Evolutionary conservation across 257 asterid species (phyloP).

Genomic region (Petunia secreta): DNA sequence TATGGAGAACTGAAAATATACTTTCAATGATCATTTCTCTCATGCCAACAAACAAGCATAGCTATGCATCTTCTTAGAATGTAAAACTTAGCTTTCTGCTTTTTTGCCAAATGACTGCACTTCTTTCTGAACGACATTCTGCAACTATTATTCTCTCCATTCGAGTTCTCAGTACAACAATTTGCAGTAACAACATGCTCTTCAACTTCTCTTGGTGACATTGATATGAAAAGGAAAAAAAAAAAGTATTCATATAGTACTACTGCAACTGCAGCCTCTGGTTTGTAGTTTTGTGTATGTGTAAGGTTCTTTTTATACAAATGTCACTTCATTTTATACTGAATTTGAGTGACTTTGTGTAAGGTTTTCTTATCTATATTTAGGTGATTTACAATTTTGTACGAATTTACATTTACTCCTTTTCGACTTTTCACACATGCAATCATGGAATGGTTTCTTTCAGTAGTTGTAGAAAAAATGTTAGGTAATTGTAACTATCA

Average conservation of each 20-base stretch:
- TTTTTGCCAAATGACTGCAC: slow-evolving; percentile 59
- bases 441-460: slow-evolving; percentile 8
- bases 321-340: neutral
- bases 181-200: neutral
- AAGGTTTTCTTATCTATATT: neutral
- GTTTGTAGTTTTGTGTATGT: neutral
- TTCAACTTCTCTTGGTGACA: slow-evolving; percentile 9
- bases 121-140: slow-evolving; percentile 54
- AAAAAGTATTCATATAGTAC: neutral
- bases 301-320: neutral
- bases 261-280: neutral
- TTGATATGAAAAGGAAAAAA: slow-evolving; percentile 3
- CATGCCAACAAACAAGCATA: slow-evolving; percentile 85
- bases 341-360: neutral
- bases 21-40: slow-evolving; percentile 48
- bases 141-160: slow-evolving; percentile 12
- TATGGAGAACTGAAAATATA: no score
- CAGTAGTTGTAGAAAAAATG: slow-evolving; percentile 2
- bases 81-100: slow-evolving; percentile 71
- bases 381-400: slow-evolving; percentile 2
- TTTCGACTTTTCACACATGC: neutral
- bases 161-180: neutral
- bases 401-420: neutral
- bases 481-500: slow-evolving; percentile 23
- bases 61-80: slow-evolving; percentile 78